These are phyloP conservation scores for Vigna unguiculata DNA, from an alignment of 306 rosid genomes.

Conservation along the genomic window DNA sequence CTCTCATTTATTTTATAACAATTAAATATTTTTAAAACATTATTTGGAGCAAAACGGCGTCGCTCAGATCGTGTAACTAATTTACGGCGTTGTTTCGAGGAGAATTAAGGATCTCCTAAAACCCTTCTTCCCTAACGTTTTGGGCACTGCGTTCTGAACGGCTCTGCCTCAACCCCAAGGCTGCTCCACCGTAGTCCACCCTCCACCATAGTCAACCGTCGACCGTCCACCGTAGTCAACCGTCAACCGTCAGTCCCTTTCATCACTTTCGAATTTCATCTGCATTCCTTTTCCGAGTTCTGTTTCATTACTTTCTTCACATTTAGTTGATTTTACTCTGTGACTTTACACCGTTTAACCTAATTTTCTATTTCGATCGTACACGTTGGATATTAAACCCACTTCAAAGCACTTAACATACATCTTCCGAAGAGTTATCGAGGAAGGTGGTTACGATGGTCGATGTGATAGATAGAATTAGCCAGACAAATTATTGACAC, in stretches of 20 bases:
- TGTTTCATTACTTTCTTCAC: neutral
- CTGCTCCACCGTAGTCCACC: neutral
- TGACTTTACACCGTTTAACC: neutral
- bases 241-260: constrained; percentile 1
- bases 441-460: neutral
- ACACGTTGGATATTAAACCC: neutral
- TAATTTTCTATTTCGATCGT: neutral
- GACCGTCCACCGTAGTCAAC: no score
- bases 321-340: neutral
- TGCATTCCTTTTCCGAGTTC: neutral
- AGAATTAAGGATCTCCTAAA: neutral
- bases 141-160: neutral
- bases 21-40: no score
- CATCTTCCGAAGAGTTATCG: neutral
- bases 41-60: no score
- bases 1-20: no score
- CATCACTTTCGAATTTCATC: neutral
- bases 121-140: neutral
- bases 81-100: neutral
- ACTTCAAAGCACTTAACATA: neutral
- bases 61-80: no score
- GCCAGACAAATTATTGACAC: neutral
- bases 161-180: neutral
- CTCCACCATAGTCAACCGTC: no score
- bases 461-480: neutral